Conservation (phyloP, 75 land plant species). For the Azolla pinnata region DNA sequence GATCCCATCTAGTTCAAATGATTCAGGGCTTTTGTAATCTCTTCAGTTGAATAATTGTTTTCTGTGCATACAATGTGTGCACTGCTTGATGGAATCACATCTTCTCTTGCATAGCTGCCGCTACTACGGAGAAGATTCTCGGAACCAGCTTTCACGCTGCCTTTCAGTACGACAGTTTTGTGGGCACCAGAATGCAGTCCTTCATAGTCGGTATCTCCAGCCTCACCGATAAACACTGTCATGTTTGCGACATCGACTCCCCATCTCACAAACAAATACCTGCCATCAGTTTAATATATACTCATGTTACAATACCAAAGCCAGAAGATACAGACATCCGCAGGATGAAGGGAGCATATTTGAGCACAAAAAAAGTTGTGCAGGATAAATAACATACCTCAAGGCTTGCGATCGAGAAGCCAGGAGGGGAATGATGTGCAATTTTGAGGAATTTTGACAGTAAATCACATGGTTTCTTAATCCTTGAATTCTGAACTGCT, state of each 20-base stretch:
- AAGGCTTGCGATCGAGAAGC: conserved; percentile 72
- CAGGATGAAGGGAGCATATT: not conserved
- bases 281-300: too few species aligned
- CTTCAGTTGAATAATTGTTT: too few species aligned
- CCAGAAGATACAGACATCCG: too few species aligned
- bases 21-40: too few species aligned
- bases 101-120: conserved; percentile 44
- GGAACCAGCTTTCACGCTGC: conserved; percentile 40
- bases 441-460: conserved; percentile 41
- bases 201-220: conserved; percentile 77
- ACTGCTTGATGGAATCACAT: conserved; percentile 37
- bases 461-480: conserved; percentile 52
- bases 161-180: conserved; percentile 49
- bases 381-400: conserved; percentile 29
- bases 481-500: conserved; percentile 60
- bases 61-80: conserved; percentile 20
- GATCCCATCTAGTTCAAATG: too few species aligned
- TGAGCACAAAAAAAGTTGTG: not conserved
- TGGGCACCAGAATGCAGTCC: conserved; percentile 56
- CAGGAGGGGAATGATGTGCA: conserved; percentile 56
- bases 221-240: conserved; percentile 64
- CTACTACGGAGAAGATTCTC: conserved; percentile 38
- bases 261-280: conserved; percentile 75
- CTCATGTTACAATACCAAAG: too few species aligned
- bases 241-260: conserved; percentile 53